Conservation (phyloP, 2,329 filamentous ascomycete species). For the Aspergillus glaucus region DNA sequence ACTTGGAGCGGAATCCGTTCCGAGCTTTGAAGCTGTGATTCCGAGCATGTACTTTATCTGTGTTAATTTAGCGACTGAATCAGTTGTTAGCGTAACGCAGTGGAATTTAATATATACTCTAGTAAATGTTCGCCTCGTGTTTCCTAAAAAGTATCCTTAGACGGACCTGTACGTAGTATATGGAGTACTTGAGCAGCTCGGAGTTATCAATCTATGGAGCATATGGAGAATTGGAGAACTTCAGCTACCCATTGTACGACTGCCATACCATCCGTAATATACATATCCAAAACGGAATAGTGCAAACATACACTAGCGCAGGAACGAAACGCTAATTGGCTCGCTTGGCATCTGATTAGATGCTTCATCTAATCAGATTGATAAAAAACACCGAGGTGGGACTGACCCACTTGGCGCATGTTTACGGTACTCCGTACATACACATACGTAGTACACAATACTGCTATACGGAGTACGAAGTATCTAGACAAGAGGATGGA, state of each 20-base stretch:
- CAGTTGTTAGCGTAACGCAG: not conserved
- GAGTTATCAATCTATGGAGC: not conserved
- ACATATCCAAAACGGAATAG: not conserved
- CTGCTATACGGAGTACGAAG: no score
- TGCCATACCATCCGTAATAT: no score
- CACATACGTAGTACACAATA: not conserved
- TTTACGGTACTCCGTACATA: slow-evolving; percentile 2
- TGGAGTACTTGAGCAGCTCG: not conserved
- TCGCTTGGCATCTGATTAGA: slow-evolving; percentile 20
- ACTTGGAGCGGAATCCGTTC: slow-evolving; percentile 16
- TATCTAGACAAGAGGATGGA: no score
- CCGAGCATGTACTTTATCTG: slow-evolving; percentile 1
- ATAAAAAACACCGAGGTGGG: not conserved
- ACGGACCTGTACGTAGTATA: no score
- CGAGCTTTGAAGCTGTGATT: slow-evolving; percentile 14
- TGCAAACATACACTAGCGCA: not conserved
- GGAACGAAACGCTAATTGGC: not conserved
- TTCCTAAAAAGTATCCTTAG: not conserved
- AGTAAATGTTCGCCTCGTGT: not conserved
- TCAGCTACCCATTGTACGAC: no score
- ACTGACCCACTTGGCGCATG: not conserved
- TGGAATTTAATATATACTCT: not conserved
- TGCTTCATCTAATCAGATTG: slow-evolving; percentile 24
- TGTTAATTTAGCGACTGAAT: not conserved
- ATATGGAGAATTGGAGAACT: no score